Evolutionary conservation across 2,329 filamentous ascomycete genomes (phyloP).

Genomic region (Talaromyces sp.): DNA sequence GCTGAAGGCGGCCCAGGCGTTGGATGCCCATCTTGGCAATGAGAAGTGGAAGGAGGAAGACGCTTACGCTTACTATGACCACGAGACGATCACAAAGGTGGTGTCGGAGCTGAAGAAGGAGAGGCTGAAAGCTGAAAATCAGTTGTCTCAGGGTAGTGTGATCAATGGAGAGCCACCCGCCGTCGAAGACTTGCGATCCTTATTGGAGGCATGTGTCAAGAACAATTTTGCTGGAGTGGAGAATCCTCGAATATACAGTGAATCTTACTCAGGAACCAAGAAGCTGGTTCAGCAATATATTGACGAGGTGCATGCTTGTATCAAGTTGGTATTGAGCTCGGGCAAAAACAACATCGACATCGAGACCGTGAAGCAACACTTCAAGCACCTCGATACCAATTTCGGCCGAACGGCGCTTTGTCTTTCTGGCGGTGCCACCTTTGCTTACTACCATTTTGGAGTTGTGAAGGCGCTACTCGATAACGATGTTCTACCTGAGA

Average conservation of each 20-base stretch:
- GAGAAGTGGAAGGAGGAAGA: conserved; percentile 53
- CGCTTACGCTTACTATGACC: conserved; percentile 80
- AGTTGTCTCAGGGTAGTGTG: conserved; percentile 31
- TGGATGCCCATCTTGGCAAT: conserved; percentile 82
- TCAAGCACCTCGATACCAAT: conserved; percentile 87
- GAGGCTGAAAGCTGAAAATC: conserved; percentile 44
- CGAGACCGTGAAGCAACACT: conserved; percentile 77
- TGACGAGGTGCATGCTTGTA: conserved; percentile 64
- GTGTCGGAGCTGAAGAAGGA: conserved; percentile 68
- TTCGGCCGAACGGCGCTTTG: conserved; percentile 91
- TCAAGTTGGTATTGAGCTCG: conserved; percentile 68
- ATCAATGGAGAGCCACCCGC: conserved; percentile 49
- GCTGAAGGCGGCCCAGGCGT: conserved; percentile 74
- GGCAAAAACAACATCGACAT: conserved; percentile 66
- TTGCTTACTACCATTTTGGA: conserved; percentile 96
- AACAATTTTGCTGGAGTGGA: conserved; percentile 97
- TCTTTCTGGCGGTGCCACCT: conserved; percentile 87
- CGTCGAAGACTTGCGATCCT: conserved; percentile 72
- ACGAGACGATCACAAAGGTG: conserved; percentile 76
- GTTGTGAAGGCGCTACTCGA: conserved; percentile 89
- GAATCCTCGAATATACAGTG: conserved; percentile 90
- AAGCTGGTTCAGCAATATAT: conserved; percentile 86
- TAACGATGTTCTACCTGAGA: conserved; percentile 80
- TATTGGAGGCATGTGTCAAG: conserved; percentile 91
- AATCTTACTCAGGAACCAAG: conserved; percentile 98